A percentile compares a stretch with the other conserved stretches of the same genome.
Conservation (phyloP, 2,329 filamentous ascomycete species). For the Didymella sp. region DNA sequence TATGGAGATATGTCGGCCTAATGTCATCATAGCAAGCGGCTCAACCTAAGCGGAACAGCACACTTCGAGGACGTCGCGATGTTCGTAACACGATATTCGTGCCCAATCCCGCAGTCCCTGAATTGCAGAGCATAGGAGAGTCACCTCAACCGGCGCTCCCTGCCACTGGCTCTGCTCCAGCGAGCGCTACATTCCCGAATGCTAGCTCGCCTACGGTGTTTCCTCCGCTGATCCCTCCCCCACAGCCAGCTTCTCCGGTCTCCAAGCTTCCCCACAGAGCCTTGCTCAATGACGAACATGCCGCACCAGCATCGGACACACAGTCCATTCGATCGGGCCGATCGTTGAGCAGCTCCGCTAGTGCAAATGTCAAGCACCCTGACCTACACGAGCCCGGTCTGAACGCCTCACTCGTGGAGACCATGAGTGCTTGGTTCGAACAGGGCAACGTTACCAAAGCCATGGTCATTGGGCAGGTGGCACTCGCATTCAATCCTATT, state of each 20-base stretch:
- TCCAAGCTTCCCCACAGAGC: constrained; percentile 46
- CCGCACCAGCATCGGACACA: constrained; percentile 72
- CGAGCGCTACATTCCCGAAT: constrained; percentile 23
- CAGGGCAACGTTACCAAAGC: constrained; percentile 73
- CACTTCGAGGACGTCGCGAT: constrained; percentile 85
- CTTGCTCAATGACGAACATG: constrained; percentile 61
- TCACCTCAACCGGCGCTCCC: constrained; percentile 37
- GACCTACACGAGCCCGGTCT: constrained; percentile 81
- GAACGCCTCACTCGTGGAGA: constrained; percentile 89
- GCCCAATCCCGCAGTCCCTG: constrained; percentile 56
- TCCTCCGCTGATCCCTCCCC: constrained; percentile 33
- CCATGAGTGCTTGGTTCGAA: constrained; percentile 84
- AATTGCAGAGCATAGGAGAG: constrained; percentile 48
- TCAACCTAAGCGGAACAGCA: constrained; percentile 67
- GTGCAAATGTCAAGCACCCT: constrained; percentile 72
- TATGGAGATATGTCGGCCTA: constrained; percentile 19
- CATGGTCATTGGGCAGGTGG: constrained; percentile 85
- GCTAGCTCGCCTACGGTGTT: constrained; percentile 17
- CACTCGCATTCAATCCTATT: constrained; percentile 77
- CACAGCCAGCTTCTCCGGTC: constrained; percentile 46
- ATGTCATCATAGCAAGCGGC: constrained; percentile 58
- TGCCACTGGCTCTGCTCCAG: constrained; percentile 21
- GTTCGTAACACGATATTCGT: constrained; percentile 90
- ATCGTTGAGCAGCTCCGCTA: constrained; percentile 73
- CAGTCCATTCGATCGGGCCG: constrained; percentile 90